phyloP scores from a whole-genome alignment of 2,329 filamentous ascomycete genomes.

The Colletotrichum graminicola region DNA sequence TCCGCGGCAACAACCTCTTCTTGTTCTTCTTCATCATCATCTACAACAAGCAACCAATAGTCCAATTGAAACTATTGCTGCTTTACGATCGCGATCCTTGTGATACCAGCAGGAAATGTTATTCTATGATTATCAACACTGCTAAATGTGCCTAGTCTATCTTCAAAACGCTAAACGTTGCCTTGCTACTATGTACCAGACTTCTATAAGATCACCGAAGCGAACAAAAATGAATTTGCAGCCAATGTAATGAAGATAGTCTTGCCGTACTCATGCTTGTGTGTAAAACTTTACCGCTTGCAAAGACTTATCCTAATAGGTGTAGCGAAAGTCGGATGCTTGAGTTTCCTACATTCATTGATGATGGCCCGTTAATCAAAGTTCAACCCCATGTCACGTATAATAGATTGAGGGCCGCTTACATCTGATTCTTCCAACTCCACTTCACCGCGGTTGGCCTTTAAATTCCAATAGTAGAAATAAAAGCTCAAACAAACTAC shows the following conservation, averaged over 20 bases:
- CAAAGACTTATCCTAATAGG: background rate
- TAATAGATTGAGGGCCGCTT: background rate
- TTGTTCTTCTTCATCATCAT: too few species aligned
- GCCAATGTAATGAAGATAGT: background rate
- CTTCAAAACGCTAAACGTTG: too few species aligned
- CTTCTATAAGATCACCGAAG: background rate
- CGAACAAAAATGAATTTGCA: background rate
- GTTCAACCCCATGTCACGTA: background rate
- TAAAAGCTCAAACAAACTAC: slow-evolving; percentile 22
- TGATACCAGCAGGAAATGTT: too few species aligned
- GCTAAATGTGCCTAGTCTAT: too few species aligned
- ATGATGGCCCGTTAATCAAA: background rate
- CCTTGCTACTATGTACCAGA: background rate
- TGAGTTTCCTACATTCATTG: slow-evolving; percentile 22
- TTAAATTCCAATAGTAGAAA: slow-evolving; percentile 29
- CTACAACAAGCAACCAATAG: too few species aligned
- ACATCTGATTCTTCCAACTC: slow-evolving; percentile 37
- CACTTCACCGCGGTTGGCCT: slow-evolving; percentile 20
- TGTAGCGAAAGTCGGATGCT: slow-evolving; percentile 35
- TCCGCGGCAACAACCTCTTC: too few species aligned
- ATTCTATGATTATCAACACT: too few species aligned
- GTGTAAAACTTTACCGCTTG: background rate
- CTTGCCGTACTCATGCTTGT: background rate
- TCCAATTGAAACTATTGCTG: too few species aligned
- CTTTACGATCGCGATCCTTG: too few species aligned